Conservation (phyloP, 2,329 filamentous ascomycete genomes). For the Phialophora macrospora region DNA sequence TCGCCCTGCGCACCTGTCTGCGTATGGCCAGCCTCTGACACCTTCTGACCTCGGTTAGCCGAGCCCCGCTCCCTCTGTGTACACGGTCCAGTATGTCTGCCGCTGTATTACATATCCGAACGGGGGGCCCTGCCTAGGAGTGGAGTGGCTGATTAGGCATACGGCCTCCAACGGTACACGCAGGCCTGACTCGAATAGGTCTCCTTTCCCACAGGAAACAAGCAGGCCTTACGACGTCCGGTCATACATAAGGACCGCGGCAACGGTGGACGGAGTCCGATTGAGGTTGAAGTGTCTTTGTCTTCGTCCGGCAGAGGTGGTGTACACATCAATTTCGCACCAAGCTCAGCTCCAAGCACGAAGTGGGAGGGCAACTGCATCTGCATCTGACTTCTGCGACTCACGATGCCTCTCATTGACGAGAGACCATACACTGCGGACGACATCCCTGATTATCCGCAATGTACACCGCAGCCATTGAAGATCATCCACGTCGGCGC, state of each 20-base stretch:
- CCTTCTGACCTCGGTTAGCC: constrained; percentile 9
- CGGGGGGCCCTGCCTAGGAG: background rate
- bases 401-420: constrained; percentile 20
- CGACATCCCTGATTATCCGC: constrained; percentile 29
- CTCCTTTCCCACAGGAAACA: background rate
- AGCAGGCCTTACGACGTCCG: background rate
- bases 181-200: background rate
- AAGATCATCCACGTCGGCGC: constrained; percentile 37
- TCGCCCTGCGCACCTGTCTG: background rate
- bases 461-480: constrained; percentile 29
- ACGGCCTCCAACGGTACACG: background rate
- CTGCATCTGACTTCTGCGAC: background rate
- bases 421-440: constrained; percentile 20
- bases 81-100: background rate
- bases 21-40: background rate
- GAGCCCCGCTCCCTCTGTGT: constrained; percentile 1
- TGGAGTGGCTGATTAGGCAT: background rate
- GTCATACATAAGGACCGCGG: background rate
- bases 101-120: background rate
- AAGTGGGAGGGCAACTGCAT: background rate
- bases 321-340: background rate
- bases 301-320: no score
- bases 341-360: background rate
- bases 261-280: background rate
- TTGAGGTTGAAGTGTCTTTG: background rate